Evolutionary conservation across 2,329 filamentous ascomycete species (phyloP).

Genomic region (Penicillium sp.): DNA sequence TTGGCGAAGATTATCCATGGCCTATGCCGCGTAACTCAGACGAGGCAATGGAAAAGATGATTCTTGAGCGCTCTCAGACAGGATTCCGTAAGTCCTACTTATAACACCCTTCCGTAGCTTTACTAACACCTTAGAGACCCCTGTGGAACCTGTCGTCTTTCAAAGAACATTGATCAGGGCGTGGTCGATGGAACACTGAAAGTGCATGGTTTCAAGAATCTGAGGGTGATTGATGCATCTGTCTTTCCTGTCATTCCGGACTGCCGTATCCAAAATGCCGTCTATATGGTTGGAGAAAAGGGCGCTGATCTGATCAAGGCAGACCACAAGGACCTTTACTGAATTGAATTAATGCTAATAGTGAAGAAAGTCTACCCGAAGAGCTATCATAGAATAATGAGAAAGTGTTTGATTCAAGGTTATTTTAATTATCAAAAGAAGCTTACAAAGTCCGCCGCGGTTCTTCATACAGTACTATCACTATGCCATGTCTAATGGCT

Average conservation of each 20-base stretch:
- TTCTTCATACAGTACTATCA: no score
- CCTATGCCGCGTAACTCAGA: constrained; percentile 56
- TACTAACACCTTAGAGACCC: constrained; percentile 37
- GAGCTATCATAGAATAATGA: no score
- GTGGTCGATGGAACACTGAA: constrained; percentile 52
- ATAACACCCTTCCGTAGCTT: background rate
- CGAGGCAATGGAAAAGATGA: constrained; percentile 55
- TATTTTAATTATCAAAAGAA: no score
- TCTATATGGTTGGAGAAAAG: constrained; percentile 36
- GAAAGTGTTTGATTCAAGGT: no score
- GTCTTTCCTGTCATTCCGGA: constrained; percentile 55
- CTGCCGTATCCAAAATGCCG: constrained; percentile 59
- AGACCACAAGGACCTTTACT: background rate
- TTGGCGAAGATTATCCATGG: constrained; percentile 55
- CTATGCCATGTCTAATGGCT: no score
- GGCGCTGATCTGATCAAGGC: background rate
- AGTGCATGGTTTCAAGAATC: constrained; percentile 53
- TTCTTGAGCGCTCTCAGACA: constrained; percentile 60
- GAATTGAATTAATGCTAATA: background rate
- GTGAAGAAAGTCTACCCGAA: no score
- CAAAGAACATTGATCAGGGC: constrained; percentile 51
- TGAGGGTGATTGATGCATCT: constrained; percentile 57
- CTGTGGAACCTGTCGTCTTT: constrained; percentile 56
- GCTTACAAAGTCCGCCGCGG: no score
- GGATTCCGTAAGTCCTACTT: constrained; percentile 9